Conservation (phyloP, 306 rosid genomes). For the Quercus berberidifolia region DNA sequence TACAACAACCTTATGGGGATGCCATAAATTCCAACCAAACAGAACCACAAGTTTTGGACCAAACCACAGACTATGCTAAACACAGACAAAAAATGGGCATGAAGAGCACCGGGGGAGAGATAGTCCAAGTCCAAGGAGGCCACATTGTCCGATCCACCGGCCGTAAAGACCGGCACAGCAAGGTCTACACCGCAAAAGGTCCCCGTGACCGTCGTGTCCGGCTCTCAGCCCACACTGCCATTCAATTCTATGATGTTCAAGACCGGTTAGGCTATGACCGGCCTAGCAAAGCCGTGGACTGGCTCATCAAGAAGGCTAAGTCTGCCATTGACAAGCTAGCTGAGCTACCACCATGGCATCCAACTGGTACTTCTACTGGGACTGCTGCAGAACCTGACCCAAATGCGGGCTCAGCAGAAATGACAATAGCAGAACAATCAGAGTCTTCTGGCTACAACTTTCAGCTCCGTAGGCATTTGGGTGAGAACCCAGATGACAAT, state of each 20-base stretch:
- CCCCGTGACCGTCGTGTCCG: slow-evolving; percentile 73
- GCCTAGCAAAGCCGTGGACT: slow-evolving; percentile 84
- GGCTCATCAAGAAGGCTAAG: slow-evolving; percentile 83
- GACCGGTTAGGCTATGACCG: slow-evolving; percentile 83
- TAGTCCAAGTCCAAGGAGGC: slow-evolving; percentile 77
- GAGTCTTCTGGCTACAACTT: slow-evolving; percentile 69
- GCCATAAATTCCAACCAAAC: slow-evolving; percentile 24
- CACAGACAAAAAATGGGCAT: slow-evolving; percentile 41
- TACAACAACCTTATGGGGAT: slow-evolving; percentile 6
- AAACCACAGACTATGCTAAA: slow-evolving; percentile 16
- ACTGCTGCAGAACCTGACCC: slow-evolving; percentile 23
- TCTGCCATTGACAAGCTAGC: slow-evolving; percentile 70
- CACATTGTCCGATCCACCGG: slow-evolving; percentile 75
- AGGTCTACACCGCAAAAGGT: slow-evolving; percentile 74
- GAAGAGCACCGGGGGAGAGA: slow-evolving; percentile 65
- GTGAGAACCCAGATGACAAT: slow-evolving; percentile 26
- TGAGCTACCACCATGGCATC: slow-evolving; percentile 68
- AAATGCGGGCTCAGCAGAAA: slow-evolving; percentile 35
- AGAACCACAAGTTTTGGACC: neutral
- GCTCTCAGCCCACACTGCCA: slow-evolving; percentile 80
- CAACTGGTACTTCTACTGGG: slow-evolving; percentile 7
- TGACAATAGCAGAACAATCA: slow-evolving; percentile 47
- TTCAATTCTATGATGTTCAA: slow-evolving; percentile 84
- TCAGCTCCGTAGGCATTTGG: slow-evolving; percentile 41
- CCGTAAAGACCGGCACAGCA: slow-evolving; percentile 74